Conservation (phyloP, 192 early-diverging fungal species). For the Rhizophlyctis rosea region DNA sequence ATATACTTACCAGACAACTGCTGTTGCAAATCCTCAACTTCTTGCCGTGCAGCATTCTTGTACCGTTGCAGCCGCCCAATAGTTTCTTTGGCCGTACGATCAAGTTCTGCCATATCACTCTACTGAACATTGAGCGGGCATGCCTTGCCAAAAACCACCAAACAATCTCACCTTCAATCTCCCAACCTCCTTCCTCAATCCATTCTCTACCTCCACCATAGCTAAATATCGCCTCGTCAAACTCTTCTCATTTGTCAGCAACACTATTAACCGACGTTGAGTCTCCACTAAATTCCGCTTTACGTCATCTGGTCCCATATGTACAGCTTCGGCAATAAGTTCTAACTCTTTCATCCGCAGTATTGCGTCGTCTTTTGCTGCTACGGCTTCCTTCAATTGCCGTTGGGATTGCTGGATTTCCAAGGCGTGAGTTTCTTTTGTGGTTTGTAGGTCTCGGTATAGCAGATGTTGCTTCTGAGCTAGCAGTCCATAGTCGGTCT, state of each 20-base stretch:
- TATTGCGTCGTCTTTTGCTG: constrained; percentile 5
- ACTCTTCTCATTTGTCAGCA: constrained; percentile 41
- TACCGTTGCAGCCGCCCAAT: constrained; percentile 27
- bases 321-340: constrained; percentile 1
- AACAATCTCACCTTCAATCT: constrained; percentile 26
- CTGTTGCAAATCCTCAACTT: constrained; percentile 1
- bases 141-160: not conserved
- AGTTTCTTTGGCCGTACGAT: constrained; percentile 31
- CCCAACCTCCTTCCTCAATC: constrained; percentile 34
- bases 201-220: constrained; percentile 26
- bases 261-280: constrained; percentile 35
- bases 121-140: not conserved
- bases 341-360: constrained; percentile 21
- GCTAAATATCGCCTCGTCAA: constrained; percentile 37
- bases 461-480: constrained; percentile 33
- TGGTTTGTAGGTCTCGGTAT: constrained; percentile 29
- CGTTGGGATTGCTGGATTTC: not conserved
- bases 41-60: constrained; percentile 15
- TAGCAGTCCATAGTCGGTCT: constrained; percentile 31
- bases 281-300: constrained; percentile 28
- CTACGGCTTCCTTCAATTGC: constrained; percentile 12
- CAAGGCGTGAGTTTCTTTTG: constrained; percentile 4
- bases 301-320: constrained; percentile 19
- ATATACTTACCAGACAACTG: not conserved
- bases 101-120: constrained; percentile 35